A percentile compares a stretch with the other conserved stretches of the same genome.
These are phyloP conservation scores for Colletotrichum sublineola DNA, from an alignment of 2,329 filamentous ascomycete species.

Conservation along the genomic window DNA sequence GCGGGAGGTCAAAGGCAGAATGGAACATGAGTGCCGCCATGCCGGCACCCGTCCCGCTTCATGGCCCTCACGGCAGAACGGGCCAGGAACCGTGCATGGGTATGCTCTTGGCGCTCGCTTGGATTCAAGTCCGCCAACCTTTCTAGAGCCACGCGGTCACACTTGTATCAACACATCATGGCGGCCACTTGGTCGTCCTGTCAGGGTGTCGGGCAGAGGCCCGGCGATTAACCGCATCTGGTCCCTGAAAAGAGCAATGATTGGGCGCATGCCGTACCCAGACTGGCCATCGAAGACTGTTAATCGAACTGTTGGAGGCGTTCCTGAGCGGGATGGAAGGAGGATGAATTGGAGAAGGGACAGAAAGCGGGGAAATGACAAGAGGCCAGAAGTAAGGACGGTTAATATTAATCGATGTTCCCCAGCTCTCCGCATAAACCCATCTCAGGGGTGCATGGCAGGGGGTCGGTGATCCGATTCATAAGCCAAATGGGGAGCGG, in stretches of 20 bases:
- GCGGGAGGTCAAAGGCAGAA: background rate
- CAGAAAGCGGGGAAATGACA: constrained; percentile 21
- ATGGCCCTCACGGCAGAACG: constrained; percentile 28
- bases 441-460: constrained; percentile 17
- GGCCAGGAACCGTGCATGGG: constrained; percentile 38
- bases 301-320: background rate
- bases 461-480: constrained; percentile 21
- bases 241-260: constrained; percentile 2
- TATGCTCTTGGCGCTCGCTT: constrained; percentile 20
- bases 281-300: background rate
- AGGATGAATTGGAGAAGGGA: background rate
- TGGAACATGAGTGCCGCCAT: background rate
- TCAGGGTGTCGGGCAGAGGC: background rate
- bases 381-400: background rate
- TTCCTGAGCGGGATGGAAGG: background rate
- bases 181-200: background rate
- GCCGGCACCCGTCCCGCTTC: background rate
- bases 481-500: constrained; percentile 8
- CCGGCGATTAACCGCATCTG: background rate
- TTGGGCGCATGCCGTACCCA: background rate
- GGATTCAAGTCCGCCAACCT: constrained; percentile 20
- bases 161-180: constrained; percentile 7
- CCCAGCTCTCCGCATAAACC: constrained; percentile 33
- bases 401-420: background rate
- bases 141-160: background rate